These are phyloP conservation scores for Waltiozyma sp. DNA, from an alignment of 1,139 yeast species.

Conservation along the genomic window DNA sequence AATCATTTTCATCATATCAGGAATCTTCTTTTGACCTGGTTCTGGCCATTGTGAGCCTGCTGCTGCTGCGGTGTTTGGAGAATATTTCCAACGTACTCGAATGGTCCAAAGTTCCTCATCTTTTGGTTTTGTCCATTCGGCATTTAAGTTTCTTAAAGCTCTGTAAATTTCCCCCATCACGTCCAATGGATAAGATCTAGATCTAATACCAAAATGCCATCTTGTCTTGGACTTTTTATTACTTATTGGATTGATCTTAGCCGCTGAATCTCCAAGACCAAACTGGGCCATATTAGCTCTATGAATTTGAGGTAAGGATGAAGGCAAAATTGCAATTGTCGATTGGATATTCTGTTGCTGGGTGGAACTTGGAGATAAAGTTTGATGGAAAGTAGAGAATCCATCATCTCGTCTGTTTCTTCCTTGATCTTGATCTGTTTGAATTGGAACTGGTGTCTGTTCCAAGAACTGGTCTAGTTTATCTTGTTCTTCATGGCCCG, in stretches of 20 bases:
- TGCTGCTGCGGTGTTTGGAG: constrained; percentile 28
- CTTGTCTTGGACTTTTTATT: constrained; percentile 84
- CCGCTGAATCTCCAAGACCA: constrained; percentile 30
- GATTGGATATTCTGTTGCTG: constrained; percentile 22
- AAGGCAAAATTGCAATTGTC: constrained; percentile 85
- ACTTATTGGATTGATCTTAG: constrained; percentile 62
- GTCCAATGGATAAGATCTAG: constrained; percentile 91
- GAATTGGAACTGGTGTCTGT: constrained; percentile 36
- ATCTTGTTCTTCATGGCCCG: constrained; percentile 28
- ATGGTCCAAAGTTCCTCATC: constrained; percentile 96
- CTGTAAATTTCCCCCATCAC: constrained; percentile 98
- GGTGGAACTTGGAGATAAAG: constrained; percentile 21
- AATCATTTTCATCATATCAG: constrained; percentile 93
- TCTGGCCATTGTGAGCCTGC: constrained; percentile 14
- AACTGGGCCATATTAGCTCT: constrained; percentile 77
- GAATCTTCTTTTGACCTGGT: constrained; percentile 26
- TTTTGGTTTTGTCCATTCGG: constrained; percentile 94
- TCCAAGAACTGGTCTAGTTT: constrained; percentile 42
- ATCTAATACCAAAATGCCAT: constrained; percentile 98
- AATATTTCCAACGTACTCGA: constrained; percentile 89
- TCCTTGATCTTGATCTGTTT: constrained; percentile 5
- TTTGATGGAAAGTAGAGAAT: constrained; percentile 13
- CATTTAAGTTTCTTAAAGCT: constrained; percentile 86
- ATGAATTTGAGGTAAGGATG: constrained; percentile 89
- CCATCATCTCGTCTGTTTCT: constrained; percentile 7